Conservation (phyloP, 2,329 filamentous ascomycete species). For the Aspergillus intermedius region DNA sequence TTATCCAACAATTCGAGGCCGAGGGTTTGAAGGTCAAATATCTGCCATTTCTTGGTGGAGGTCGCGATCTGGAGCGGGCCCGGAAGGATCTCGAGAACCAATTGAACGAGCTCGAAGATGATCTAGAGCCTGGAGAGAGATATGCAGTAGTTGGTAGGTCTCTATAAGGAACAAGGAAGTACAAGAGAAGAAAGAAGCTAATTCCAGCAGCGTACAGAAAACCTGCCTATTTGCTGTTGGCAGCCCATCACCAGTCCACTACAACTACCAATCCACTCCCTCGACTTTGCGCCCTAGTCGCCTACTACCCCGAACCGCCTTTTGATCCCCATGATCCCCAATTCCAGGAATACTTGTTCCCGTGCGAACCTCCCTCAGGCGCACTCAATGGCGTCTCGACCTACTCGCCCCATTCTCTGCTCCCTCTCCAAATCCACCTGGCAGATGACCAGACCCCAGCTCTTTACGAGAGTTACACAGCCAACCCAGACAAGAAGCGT, state of each 20-base stretch:
- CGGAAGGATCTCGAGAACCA: constrained; percentile 44
- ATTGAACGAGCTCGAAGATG: constrained; percentile 46
- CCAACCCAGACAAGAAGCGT: constrained; percentile 22
- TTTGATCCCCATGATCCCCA: constrained; percentile 20
- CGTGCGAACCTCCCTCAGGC: constrained; percentile 5
- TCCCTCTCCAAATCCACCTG: constrained; percentile 52
- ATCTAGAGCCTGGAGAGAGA: constrained; percentile 48
- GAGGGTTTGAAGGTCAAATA: constrained; percentile 56
- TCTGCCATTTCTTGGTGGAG: constrained; percentile 37
- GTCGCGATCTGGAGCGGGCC: constrained; percentile 35
- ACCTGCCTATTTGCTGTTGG: constrained; percentile 51
- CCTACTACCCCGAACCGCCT: constrained; percentile 47
- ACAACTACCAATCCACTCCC: constrained; percentile 51
- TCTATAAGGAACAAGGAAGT: no score
- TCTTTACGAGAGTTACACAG: constrained; percentile 16
- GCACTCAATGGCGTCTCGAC: constrained; percentile 17
- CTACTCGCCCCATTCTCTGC: constrained; percentile 17
- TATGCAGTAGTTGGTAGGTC: constrained; percentile 55
- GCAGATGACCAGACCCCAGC: constrained; percentile 41
- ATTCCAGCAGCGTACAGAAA: constrained; percentile 50
- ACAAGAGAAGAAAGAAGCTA: background rate
- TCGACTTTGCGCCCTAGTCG: constrained; percentile 52
- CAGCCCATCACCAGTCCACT: constrained; percentile 27
- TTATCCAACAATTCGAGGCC: constrained; percentile 47
- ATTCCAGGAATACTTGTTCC: constrained; percentile 13